Evolutionary conservation across 2,329 filamentous ascomycete genomes (phyloP).

Genomic region (Hysterium pulicare): DNA sequence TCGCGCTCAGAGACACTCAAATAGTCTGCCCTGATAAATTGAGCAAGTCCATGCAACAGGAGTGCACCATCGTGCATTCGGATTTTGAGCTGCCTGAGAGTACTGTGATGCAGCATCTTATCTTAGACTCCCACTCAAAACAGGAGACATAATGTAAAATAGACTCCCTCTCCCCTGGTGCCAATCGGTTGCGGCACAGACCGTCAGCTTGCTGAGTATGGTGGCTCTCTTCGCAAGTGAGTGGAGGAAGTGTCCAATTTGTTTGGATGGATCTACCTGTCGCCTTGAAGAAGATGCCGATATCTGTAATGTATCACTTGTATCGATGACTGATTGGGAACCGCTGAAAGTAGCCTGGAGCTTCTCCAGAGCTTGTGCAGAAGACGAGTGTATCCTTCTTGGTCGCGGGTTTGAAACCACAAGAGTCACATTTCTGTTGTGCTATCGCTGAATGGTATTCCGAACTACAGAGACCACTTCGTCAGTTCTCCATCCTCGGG

Average conservation of each 20-base stretch:
- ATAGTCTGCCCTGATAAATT: constrained; percentile 7
- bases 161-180: constrained; percentile 8
- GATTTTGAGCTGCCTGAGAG: constrained; percentile 10
- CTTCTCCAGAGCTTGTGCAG: constrained; percentile 11
- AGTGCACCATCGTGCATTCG: constrained; percentile 15
- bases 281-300: constrained; percentile 14
- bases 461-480: too few relatives aligned
- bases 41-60: constrained; percentile 8
- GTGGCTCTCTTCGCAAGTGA: constrained; percentile 8
- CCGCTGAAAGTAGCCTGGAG: constrained; percentile 12
- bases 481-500: too few relatives aligned
- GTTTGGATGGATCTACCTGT: constrained; percentile 8
- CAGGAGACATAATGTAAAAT: constrained; percentile 14
- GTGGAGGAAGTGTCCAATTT: constrained; percentile 14
- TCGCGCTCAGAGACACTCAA: too few relatives aligned
- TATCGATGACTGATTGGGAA: constrained; percentile 13
- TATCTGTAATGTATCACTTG: constrained; percentile 11
- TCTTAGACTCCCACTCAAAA: constrained; percentile 9
- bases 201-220: constrained; percentile 10
- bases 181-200: constrained; percentile 13
- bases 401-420: too few relatives aligned
- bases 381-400: constrained; percentile 16
- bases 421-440: too few relatives aligned
- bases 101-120: constrained; percentile 5
- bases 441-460: too few relatives aligned